phyloP scores from a whole-genome alignment of 805 yeast genomes.

The Hanseniaspora lachancei region DNA sequence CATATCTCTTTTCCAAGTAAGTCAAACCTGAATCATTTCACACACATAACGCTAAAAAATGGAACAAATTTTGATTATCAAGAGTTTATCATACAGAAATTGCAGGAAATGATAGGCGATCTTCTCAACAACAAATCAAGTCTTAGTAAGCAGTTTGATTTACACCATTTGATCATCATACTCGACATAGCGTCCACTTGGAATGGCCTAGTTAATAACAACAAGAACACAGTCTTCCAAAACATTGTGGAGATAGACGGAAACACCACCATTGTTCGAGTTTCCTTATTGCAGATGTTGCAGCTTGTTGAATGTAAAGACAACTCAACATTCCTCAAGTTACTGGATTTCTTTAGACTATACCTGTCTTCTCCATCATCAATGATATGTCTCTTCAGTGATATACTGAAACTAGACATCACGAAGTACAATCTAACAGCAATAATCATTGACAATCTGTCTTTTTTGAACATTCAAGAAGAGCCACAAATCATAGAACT shows the following conservation, averaged over 20 bases:
- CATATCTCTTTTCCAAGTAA: not conserved
- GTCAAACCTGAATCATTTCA: not conserved
- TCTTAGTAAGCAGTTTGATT: not conserved
- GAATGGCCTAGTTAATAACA: not conserved
- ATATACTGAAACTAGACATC: not conserved
- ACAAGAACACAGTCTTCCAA: not conserved
- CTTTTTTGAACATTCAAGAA: not conserved
- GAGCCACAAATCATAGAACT: constrained; percentile 4
- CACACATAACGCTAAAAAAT: not conserved
- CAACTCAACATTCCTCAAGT: no score
- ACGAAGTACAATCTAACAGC: not conserved
- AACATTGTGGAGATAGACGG: not conserved
- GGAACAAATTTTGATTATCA: not conserved
- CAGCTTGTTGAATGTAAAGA: not conserved
- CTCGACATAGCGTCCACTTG: constrained; percentile 2
- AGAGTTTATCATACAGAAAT: not conserved
- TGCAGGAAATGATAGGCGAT: not conserved
- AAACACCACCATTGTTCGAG: not conserved
- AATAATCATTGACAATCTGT: not conserved
- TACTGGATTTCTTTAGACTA: not conserved
- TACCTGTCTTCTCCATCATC: not conserved
- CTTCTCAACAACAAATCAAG: not conserved
- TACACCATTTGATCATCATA: not conserved
- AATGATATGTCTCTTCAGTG: not conserved
- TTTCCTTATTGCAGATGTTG: not conserved